These are phyloP conservation scores for Botryotinia narcissicola DNA, from an alignment of 2,329 filamentous ascomycete genomes.

Conservation along the genomic window DNA sequence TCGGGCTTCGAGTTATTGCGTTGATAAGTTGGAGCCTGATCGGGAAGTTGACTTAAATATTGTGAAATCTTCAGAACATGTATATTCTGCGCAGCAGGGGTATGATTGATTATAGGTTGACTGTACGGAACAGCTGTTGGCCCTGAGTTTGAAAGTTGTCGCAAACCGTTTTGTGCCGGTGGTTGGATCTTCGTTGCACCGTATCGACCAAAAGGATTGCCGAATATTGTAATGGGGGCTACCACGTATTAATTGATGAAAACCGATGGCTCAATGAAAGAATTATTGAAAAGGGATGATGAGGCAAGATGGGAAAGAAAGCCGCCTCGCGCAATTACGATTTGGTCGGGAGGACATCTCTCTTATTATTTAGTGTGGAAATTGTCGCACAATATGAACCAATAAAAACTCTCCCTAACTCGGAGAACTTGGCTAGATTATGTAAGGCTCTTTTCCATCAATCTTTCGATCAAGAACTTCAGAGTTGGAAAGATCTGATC, in stretches of 20 bases:
- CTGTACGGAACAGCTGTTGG: not conserved
- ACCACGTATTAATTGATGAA: conserved; percentile 4
- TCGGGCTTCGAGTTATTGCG: not conserved
- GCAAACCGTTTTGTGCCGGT: not conserved
- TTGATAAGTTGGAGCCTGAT: not conserved
- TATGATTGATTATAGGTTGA: not conserved
- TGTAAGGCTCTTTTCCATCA: not conserved
- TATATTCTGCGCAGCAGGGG: not conserved
- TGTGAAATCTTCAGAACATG: not conserved
- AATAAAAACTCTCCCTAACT: not conserved
- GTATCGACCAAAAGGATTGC: not conserved
- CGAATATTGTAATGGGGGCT: not conserved
- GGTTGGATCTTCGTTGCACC: not conserved
- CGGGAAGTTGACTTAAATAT: not conserved
- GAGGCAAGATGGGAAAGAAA: conserved; percentile 14
- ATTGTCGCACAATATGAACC: not conserved
- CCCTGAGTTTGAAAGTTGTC: not conserved
- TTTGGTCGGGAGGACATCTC: conserved; percentile 4
- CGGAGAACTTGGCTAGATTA: not conserved
- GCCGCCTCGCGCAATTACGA: not conserved
- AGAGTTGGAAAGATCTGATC: not conserved
- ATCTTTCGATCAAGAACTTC: not conserved
- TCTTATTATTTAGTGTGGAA: conserved; percentile 14
- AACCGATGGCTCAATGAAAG: conserved; percentile 17
- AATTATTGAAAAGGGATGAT: conserved; percentile 17